Base-by-base conservation (phyloP, 2,329 filamentous ascomycete genomes). In the Monilinia polystroma region DNA sequence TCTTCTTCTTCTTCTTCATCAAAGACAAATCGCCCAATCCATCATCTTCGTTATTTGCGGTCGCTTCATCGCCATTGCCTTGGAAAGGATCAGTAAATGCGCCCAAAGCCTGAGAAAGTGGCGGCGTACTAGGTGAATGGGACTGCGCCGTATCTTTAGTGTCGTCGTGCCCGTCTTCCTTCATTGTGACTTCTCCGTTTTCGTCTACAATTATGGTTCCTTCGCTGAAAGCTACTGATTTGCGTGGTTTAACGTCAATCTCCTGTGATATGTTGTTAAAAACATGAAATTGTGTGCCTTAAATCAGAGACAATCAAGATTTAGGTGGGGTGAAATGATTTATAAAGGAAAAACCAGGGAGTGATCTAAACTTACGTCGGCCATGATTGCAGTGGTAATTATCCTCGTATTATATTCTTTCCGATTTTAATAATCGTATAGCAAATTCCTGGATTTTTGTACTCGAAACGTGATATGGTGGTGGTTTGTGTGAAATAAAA, bases 171-270 rank as follows among this genome's bases (percentile, higher is more conserved):
- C 85, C 84, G 72, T 88, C 85, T 78, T 91, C 87, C 78, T 87
- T 84, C 80, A 90, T 88, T 75, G 87, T 92, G 77, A 97, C 87
- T 77, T 89, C 87, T 75, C 94, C 94, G 84, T 97, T 91, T 80
- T 87, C 87, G 82, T 96, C 91, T 78, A 97, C 93, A 75, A 97
- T 88, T 72, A 91, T 86, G 75, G 92, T 87, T 76, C 92, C 91
- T 80, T 95, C 91, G 78, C 90, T 93, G 80, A 98, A 98, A 72
- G 93, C 89, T 76, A 98, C 94, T 57, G 92, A 96, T 82, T 98
- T 97, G 81, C 93, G 90, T 76, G 90, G 87, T 80, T 91, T 93
- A 26, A 73, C 71, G 54, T 75, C 66, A 54, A 66, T 67, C 67
- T 75, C 73, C 73, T 76, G 63, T 64, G 53, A 59, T 51, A 52